Evolutionary conservation across 2,329 filamentous ascomycete genomes (phyloP), one percentile per base, ranked within the genome.

Genomic region (Sporothrix globosa): DNA sequence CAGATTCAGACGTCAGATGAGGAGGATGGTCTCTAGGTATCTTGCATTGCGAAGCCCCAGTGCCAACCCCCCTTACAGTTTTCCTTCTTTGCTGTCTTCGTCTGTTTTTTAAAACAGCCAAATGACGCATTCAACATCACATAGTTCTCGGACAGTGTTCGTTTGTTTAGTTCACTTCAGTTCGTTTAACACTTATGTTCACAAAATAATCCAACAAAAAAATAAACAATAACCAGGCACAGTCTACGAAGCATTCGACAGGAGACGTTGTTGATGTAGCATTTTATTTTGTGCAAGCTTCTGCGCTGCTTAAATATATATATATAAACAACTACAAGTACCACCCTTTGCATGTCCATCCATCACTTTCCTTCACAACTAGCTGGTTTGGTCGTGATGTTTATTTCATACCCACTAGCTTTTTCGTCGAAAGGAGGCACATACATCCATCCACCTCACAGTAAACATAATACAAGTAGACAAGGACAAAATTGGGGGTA

Each of bases 251-350:
- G 50, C 13, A 21, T 53, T 21, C 9, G 17, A 52, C n/a, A 4
- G 10, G 1, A 53, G 19, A 39, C 19, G 2, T 39, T 11, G 54
- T 39, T 39, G n/a, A 58, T 39, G 30, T 30, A 58, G 54, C 27
- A 63, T 27, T 21, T 60, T 21, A 41, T 44, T 60, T 24, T 24
- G 5, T 24, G 34, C 21, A 46, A 58, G 27, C 14, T n/a, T 58
- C 30, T 11, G 11, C 27, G 54, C 6, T 63, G 13, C 4, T 30
- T 30, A 27, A 54, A 7, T 30, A 10, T 30, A 54, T 65, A 65
- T 65, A 50, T 65, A 65, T 58, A 58, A 30, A 63, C 58, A 34
- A 34, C 24, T 46, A 63, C 58, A 50, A 34, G 17, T 46, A 27
- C 39, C 24, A 46, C 39, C 41, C 34, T 44, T 17, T 44, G 48